A percentile compares a stretch with the other conserved stretches of the same genome.
These are phyloP conservation scores for Parafenestella ontariensis DNA, from an alignment of 2,329 filamentous ascomycete species.

Conservation along the genomic window DNA sequence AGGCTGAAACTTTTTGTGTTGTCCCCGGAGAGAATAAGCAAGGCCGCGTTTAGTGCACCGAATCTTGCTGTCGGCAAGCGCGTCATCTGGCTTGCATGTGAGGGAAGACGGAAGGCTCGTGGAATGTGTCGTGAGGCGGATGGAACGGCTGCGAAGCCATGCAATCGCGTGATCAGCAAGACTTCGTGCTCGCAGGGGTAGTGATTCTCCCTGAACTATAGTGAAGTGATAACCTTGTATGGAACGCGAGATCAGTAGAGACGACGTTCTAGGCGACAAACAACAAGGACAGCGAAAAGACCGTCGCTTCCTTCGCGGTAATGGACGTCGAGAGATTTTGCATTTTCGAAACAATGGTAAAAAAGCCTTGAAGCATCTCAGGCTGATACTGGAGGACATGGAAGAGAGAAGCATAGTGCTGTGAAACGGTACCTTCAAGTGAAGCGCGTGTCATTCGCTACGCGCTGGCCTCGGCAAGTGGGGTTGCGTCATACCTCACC, in stretches of 20 bases:
- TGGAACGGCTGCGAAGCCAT: background rate
- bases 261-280: too few relatives aligned
- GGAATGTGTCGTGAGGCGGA: background rate
- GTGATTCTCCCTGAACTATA: background rate
- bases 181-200: background rate
- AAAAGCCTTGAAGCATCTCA: background rate
- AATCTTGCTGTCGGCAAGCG: background rate
- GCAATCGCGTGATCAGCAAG: background rate
- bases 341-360: background rate
- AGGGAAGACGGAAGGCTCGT: background rate
- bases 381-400: background rate
- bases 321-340: background rate
- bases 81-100: background rate
- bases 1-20: background rate
- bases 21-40: background rate
- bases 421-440: background rate
- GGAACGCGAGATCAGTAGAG: too few relatives aligned
- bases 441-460: background rate
- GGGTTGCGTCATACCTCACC: background rate
- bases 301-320: background rate
- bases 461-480: background rate
- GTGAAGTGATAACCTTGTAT: background rate
- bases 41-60: background rate
- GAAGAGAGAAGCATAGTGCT: background rate
- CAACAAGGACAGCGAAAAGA: background rate